Conservation (phyloP, 2,329 filamentous ascomycete genomes). For the Fusarium citri region DNA sequence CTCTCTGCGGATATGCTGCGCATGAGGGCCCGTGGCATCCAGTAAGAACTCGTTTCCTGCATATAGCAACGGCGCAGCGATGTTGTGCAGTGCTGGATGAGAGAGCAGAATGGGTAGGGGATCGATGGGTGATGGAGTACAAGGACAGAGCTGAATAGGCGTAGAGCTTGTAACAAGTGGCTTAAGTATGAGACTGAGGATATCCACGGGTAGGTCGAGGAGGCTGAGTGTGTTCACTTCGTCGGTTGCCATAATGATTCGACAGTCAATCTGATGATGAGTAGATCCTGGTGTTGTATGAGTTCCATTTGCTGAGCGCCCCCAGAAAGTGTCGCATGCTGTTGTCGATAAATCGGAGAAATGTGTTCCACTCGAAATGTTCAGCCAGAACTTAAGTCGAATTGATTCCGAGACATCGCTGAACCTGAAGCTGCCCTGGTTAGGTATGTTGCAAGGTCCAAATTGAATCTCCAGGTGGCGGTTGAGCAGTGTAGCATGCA, state of each 20-base stretch:
- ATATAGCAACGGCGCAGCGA: constrained; percentile 51
- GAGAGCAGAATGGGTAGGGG: constrained; percentile 49
- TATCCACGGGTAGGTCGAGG: constrained; percentile 51
- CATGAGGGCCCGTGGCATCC: constrained; percentile 46
- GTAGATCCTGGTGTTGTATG: not conserved
- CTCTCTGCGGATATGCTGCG: constrained; percentile 44
- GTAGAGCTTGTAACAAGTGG: constrained; percentile 46
- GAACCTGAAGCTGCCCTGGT: not conserved
- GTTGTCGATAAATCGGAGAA: not conserved
- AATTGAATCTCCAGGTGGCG: constrained; percentile 12
- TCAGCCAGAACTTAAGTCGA: not conserved
- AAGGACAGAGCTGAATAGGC: constrained; percentile 48
- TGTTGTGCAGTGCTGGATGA: constrained; percentile 49
- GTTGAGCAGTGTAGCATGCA: not conserved
- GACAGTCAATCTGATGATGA: not conserved
- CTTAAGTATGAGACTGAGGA: constrained; percentile 48
- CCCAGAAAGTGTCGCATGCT: constrained; percentile 4
- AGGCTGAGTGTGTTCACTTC: constrained; percentile 42
- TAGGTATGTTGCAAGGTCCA: constrained; percentile 5
- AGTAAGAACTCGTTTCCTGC: constrained; percentile 49
- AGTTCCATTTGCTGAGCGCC: not conserved
- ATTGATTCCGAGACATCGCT: constrained; percentile 5
- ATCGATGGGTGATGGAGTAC: constrained; percentile 38
- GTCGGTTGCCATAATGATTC: constrained; percentile 21
- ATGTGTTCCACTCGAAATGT: too few relatives aligned